Conservation (phyloP, 345 rosid genomes). For the Acer negundo region DNA sequence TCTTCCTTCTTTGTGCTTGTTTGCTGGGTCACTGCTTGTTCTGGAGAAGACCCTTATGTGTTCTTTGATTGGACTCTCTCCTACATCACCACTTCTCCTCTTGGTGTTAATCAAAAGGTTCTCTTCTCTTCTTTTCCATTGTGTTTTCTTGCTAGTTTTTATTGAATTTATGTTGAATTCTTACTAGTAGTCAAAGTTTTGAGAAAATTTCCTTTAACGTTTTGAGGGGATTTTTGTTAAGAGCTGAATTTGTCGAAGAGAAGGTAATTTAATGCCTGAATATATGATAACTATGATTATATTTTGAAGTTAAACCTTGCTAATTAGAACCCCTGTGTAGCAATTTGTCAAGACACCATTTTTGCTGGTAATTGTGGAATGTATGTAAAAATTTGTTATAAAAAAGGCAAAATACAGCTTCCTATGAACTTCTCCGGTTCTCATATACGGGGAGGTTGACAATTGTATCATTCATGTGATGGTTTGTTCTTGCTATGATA, state of each 20-base stretch:
- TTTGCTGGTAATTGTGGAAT: not conserved
- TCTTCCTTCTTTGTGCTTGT: constrained; percentile 29
- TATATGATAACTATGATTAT: not conserved
- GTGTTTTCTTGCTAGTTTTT: not conserved
- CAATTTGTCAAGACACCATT: not conserved
- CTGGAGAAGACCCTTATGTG: constrained; percentile 73
- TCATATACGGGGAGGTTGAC: not conserved
- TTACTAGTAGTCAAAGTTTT: not conserved
- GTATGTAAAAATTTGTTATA: not conserved
- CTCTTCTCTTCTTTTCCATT: not conserved
- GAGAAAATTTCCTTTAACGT: too few species aligned
- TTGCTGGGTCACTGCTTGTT: constrained; percentile 29
- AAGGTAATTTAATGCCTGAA: not conserved
- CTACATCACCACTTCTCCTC: constrained; percentile 65
- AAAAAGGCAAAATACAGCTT: not conserved
- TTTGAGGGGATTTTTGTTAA: not conserved
- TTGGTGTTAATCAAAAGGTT: constrained; percentile 77
- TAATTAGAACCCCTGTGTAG: not conserved
- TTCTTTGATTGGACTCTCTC: constrained; percentile 92
- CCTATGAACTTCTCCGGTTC: not conserved
- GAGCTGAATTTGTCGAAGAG: not conserved
- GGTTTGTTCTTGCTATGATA: not conserved
- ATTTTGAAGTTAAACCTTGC: not conserved
- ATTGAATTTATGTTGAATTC: not conserved
- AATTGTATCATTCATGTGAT: too few species aligned